Base-by-base conservation (phyloP, 257 asterid genomes). In the Galeopsis tetrahit region DNA sequence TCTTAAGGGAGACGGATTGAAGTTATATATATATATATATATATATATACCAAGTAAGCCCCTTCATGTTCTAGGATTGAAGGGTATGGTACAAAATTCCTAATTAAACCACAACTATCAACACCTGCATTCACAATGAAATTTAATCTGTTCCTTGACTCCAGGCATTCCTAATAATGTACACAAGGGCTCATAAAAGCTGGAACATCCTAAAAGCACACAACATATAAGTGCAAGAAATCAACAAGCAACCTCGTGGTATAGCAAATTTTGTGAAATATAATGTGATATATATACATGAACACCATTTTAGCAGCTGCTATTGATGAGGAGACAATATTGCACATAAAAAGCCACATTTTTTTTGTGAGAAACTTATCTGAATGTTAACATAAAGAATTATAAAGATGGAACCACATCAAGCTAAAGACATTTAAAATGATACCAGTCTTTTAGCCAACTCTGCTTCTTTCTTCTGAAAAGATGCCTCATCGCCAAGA, bases 401-500 rank as follows among this genome's bases (percentile, higher is more conserved):
- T 3, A 55, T 28, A 43, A 61, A 39, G 40, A 28, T 69, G 11
- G 69, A 40, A 31, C 53, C 62, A 36, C 42, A 8, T 70, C 70
- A 38, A 57, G 51, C 69, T 69, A 78, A 71, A 66, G 61, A 36
- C 59, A 15, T 11, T 61, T 48, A 68, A 64, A 58, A 43, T n/a
- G 48, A 55, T 84, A 95, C 99, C 95, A 95, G 84, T 82, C 63
- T 83, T 78, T 95, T 95, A 68, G 93, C 90, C 85, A 90, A 69
- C 78, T 95, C 96, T 33, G 95, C 89, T 81, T 95, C 99, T 81
- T 90, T 95, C 75, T 90, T 94, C 81, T 87, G 95, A 71, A 88
- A 84, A 66, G 98, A 88, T n/a, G 96, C 93, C 68, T 91, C 99
- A 33, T 91, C 97, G 10, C 98, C 98, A 49, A 94, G 91, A 75